phyloP scores from a whole-genome alignment of 2,329 filamentous ascomycete species.

The Aspergillus sp. region DNA sequence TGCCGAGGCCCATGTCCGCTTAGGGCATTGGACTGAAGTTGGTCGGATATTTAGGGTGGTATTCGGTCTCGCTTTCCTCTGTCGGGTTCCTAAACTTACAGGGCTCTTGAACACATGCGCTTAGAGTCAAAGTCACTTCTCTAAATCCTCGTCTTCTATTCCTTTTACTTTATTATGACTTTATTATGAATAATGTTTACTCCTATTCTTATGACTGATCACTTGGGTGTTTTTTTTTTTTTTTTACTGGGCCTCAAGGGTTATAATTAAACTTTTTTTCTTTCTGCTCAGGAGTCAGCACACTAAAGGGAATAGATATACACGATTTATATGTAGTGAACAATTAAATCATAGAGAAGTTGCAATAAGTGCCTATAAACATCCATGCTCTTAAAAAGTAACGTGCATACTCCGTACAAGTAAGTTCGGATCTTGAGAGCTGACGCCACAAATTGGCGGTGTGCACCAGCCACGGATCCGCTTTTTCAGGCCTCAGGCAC shows the following conservation, averaged over 20 bases:
- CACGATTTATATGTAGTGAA: not conserved
- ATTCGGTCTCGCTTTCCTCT: constrained; percentile 33
- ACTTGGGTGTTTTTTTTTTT: not conserved
- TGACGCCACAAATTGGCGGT: constrained; percentile 26
- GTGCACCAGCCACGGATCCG: constrained; percentile 22
- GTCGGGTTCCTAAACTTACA: constrained; percentile 27
- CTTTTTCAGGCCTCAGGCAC: constrained; percentile 13
- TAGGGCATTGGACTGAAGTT: constrained; percentile 45
- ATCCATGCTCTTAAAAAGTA: not conserved
- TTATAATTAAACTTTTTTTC: constrained; percentile 1
- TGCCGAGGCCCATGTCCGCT: constrained; percentile 44
- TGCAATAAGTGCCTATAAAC: not conserved
- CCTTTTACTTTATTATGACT: not conserved
- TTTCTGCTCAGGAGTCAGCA: not conserved
- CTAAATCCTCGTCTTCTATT: not conserved
- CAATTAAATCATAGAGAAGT: not conserved
- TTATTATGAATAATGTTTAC: not conserved
- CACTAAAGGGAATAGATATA: too few relatives aligned
- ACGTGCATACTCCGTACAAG: not conserved
- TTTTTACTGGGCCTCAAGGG: not conserved
- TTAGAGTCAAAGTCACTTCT: not conserved
- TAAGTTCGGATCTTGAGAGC: not conserved
- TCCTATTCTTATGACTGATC: constrained; percentile 17
- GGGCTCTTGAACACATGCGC: constrained; percentile 15
- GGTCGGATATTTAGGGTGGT: constrained; percentile 45